phyloP scores from a whole-genome alignment of 768 basidiomycete species.

The Suillus discolor region DNA sequence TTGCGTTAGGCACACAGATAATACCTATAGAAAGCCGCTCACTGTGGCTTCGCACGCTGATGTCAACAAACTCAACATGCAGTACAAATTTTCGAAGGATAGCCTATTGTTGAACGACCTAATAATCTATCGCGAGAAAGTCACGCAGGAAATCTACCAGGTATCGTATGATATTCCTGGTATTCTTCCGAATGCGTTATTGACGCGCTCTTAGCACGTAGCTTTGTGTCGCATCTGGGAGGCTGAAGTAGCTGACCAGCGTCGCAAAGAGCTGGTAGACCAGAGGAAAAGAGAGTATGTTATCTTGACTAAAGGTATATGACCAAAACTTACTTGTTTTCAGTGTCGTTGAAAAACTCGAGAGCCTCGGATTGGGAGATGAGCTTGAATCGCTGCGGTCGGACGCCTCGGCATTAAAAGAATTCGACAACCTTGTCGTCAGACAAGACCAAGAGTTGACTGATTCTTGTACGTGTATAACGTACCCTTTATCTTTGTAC shows the following conservation, averaged over 20 bases:
- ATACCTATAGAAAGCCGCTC: neutral
- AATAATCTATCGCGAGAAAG: neutral
- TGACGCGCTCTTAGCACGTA: neutral
- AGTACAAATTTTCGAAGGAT: neutral
- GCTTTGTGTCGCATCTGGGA: neutral
- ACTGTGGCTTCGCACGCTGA: neutral
- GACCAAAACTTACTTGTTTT: neutral
- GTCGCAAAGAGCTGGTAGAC: neutral
- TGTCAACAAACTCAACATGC: neutral
- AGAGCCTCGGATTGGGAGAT: constrained; percentile 1
- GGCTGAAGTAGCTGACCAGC: neutral
- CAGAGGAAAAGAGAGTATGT: constrained; percentile 2
- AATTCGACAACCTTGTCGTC: neutral
- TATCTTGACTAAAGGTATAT: neutral
- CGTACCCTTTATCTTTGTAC: neutral
- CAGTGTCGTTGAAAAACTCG: neutral
- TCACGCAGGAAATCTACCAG: neutral
- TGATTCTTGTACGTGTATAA: constrained; percentile 1
- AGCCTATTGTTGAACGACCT: neutral
- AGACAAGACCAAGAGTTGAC: neutral
- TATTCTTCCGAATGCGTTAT: neutral
- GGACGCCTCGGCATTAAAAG: neutral
- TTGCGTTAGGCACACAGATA: neutral
- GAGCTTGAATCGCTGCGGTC: neutral
- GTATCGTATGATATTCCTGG: neutral